These are phyloP conservation scores for Aspergillus bombycis DNA, from an alignment of 2,329 filamentous ascomycete species.

Conservation along the genomic window DNA sequence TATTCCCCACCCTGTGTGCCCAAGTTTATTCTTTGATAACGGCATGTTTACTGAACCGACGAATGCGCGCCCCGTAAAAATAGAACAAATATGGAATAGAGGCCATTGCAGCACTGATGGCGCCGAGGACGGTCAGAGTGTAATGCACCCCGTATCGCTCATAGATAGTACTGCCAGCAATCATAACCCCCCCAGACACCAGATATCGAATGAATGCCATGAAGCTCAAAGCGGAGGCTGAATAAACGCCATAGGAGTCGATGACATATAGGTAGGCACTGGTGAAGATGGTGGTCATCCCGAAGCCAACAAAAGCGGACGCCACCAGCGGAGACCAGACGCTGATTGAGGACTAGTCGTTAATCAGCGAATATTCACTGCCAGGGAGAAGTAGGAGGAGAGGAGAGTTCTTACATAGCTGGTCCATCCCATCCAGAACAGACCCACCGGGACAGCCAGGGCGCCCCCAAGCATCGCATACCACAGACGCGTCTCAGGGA, in stretches of 20 bases:
- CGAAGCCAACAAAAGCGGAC: conserved; percentile 55
- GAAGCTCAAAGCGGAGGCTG: conserved; percentile 51
- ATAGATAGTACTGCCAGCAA: conserved; percentile 40
- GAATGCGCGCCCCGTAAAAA: background rate
- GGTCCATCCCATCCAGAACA: conserved; percentile 66
- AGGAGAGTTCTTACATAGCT: conserved; percentile 24
- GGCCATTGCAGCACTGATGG: conserved; percentile 38
- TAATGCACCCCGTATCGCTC: conserved; percentile 42
- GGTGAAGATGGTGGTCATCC: conserved; percentile 53
- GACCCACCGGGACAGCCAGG: conserved; percentile 54
- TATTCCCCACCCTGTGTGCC: no score
- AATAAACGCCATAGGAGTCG: conserved; percentile 56
- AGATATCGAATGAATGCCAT: conserved; percentile 46
- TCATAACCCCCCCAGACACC: conserved; percentile 38
- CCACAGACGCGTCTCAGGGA: conserved; percentile 59
- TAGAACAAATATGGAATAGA: conserved; percentile 42
- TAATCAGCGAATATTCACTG: no score
- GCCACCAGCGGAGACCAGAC: conserved; percentile 56
- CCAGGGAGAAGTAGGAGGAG: conserved; percentile 12
- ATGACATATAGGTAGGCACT: conserved; percentile 60
- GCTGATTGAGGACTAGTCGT: conserved; percentile 37
- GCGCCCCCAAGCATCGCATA: conserved; percentile 53
- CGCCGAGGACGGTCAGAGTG: conserved; percentile 43
- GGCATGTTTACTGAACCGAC: background rate
- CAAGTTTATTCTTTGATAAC: background rate